Percentiles rank a stretch among this genome's conserved stretches.
Conservation (phyloP, 805 yeast species). For the Hanseniaspora mollemarum region DNA sequence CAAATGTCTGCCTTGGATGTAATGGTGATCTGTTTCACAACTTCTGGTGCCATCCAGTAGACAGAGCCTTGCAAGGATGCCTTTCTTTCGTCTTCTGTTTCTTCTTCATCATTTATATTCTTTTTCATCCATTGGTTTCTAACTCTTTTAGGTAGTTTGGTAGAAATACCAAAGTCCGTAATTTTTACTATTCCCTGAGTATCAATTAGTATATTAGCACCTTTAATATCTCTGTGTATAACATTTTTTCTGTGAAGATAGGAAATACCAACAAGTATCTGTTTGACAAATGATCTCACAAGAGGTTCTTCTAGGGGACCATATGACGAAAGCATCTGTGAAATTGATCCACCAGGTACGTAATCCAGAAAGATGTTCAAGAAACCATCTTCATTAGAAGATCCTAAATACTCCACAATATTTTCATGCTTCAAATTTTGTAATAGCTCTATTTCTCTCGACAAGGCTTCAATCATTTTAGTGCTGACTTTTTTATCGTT, state of each 20-base stretch:
- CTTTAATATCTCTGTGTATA: conserved; percentile 79
- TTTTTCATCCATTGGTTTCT: conserved; percentile 29
- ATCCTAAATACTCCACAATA: conserved; percentile 85
- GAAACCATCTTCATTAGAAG: conserved; percentile 57
- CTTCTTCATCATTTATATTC: conserved; percentile 28
- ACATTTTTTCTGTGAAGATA: conserved; percentile 66
- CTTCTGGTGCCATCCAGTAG: conserved; percentile 99
- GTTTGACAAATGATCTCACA: conserved; percentile 59
- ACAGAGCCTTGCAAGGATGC: conserved; percentile 89
- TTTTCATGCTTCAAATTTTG: conserved; percentile 79
- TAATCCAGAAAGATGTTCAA: conserved; percentile 73
- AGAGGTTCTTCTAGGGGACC: conserved; percentile 74
- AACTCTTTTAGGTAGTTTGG: conserved; percentile 45
- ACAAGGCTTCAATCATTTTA: conserved; percentile 66
- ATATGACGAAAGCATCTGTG: conserved; percentile 55
- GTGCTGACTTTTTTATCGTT: conserved; percentile 28
- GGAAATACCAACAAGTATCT: conserved; percentile 60
- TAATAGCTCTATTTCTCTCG: conserved; percentile 67
- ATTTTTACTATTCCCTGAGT: conserved; percentile 72
- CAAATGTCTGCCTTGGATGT: conserved; percentile 92
- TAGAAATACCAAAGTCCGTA: conserved; percentile 77
- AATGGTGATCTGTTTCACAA: conserved; percentile 82
- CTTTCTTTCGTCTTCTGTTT: conserved; percentile 35
- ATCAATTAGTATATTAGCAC: conserved; percentile 75
- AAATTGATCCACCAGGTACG: conserved; percentile 64